Evolutionary conservation across 73 alveolate genomes (phyloP).

Genomic region (Durusdinium trenchii): DNA sequence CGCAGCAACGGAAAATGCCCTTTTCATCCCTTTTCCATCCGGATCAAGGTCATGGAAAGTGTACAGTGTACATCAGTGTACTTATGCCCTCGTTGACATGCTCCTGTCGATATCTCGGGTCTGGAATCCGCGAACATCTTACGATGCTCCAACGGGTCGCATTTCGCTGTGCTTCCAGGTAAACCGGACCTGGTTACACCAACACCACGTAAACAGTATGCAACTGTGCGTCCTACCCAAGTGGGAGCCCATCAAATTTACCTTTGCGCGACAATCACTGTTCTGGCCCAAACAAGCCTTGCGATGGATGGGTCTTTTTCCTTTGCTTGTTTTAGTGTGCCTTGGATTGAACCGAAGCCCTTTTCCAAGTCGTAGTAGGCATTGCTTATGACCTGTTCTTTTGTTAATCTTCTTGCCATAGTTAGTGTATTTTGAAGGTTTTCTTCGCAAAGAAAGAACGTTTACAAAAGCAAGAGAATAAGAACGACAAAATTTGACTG

Average conservation of each 20-base stretch:
- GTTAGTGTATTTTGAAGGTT: too few species aligned
- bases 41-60: not conserved
- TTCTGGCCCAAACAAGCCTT: not conserved
- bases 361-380: too few species aligned
- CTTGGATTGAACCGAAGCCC: too few species aligned
- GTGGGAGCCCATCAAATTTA: not conserved
- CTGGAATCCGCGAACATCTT: constrained; percentile 8
- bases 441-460: too few species aligned
- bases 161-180: not conserved
- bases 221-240: not conserved
- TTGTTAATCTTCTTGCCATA: too few species aligned
- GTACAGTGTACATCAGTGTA: too few species aligned
- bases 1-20: not conserved
- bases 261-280: not conserved
- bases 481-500: too few species aligned
- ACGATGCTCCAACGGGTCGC: not conserved
- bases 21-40: not conserved
- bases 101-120: not conserved
- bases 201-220: not conserved
- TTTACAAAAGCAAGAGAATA: too few species aligned
- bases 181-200: not conserved
- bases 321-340: too few species aligned
- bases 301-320: too few species aligned
- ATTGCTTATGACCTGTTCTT: too few species aligned
- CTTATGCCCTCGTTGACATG: not conserved